Evolutionary conservation across 179 eudicot species (phyloP), one percentile per base, ranked within the genome.

Genomic region (Nepenthes alata): DNA sequence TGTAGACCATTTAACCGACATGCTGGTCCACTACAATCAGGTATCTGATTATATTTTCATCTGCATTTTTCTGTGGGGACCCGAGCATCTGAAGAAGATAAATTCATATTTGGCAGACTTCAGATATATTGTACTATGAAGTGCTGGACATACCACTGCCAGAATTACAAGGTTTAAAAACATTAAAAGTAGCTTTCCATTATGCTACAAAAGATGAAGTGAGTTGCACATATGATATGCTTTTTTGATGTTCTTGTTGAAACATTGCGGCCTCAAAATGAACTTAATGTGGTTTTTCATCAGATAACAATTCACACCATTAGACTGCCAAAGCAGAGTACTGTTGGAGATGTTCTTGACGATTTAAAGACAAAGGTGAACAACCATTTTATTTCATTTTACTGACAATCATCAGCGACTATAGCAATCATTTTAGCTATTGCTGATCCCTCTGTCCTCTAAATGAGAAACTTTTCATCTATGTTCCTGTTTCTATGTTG

Each of bases 91-190:
- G 7, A 57, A 10, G 6, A 36, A 45, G 41, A 8, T 41, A 25
- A 47, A 5, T 55, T 65, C 14, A 12, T 41, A 2, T 47, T 12
- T 47, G 6, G 11, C 80, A 88, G 91, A 77, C 78, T 67, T 81
- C 89, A 52, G 96, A 88, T 74, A 83, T 88, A 74, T 75, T 88
- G 68, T 88, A 88, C 80, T 88, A 88, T 75, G 96, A 88, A 75
- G 85, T 88, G 61, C 65, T 85, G 84, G 96, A 83, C 76, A 85
- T 88, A 55, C 96, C 96, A 39, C 75, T 88, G 76, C 91, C 89
- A n/a, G 96, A 88, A 76, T 73, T 83, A 64, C 89, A 88, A 83
- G 91, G 91, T 57, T 62, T 88, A 66, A 88, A 85, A 71, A 83
- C 91, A 1, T 60, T 88, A 53, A 88, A 81, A 81, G 89, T 85